Base-by-base conservation (phyloP, 202 grass and related monocot genomes). In the Setaria italica region DNA sequence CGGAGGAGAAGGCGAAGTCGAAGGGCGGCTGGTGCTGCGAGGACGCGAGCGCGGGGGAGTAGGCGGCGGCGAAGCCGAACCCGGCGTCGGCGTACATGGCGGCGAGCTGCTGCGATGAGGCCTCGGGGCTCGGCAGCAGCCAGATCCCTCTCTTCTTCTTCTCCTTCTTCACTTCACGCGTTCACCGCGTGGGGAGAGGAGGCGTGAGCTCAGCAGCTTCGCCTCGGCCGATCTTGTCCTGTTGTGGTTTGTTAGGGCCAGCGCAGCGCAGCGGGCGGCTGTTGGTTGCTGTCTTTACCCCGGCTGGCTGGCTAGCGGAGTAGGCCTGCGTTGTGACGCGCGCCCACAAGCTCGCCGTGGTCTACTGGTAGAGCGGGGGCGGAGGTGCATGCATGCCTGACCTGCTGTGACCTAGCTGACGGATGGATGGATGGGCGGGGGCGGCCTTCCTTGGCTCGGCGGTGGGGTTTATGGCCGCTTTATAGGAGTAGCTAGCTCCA, bases 21-120 rank as follows among this genome's bases (percentile, higher is more conserved):
- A 42, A 72, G 55, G 43, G 51, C 39, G 63, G 57, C 53, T 48
- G 67, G 6, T 30, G 76, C 57, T 34, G 76, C 42, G 48, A 51
- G 37, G 79, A 56, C 15, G 79, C 9, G 64, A 68, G 49, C 3
- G 59, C 42, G 7, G 85, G 59, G 9, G 25, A 89, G 84, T 87
- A 85, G 34, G 87, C 42, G 34, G 70, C 82, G 62, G 76, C 82
- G 69, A 74, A 88, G 35, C 88, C 81, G 21, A 91, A 92, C 4
- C 80, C 79, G 2, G 84, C 93, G 71, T 95, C 91, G 21, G 91
- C 89, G 58, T 90, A 98, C 95, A 98, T 97, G 77, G 13, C 13
- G 32, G 30, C 17, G 14, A 1, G 19, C 58, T 51, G 8, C 17
- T 14, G 13, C 13, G 11, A 2, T 37, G 17, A 7, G 21, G 29